Percentiles rank a stretch among this genome's conserved stretches.
Conservation (phyloP, 192 early-diverging fungal species). For the Haplosporangium gracile region DNA sequence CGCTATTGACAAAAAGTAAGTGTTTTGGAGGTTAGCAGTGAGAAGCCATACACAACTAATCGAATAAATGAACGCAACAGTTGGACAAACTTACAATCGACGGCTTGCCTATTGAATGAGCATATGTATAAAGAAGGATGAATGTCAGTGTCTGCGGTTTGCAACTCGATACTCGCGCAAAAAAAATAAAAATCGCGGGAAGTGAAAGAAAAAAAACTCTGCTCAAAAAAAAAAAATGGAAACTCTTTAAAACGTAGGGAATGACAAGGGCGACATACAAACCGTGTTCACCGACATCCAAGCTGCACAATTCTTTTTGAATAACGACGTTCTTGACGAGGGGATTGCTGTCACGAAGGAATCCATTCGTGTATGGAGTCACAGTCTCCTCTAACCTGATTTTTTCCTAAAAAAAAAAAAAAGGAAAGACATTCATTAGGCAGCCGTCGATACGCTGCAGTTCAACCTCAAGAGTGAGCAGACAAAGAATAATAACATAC, state of each 20-base stretch:
- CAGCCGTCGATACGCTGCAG: neutral
- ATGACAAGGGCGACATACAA: neutral
- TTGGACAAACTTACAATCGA: constrained; percentile 11
- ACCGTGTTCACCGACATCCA: constrained; percentile 1
- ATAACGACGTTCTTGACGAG: constrained; percentile 19
- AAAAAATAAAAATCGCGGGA: neutral
- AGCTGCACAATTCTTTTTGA: constrained; percentile 17
- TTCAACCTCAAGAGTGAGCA: neutral
- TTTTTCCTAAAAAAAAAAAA: neutral
- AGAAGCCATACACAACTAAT: neutral
- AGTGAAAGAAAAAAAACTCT: too few species aligned
- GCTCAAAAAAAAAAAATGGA: too few species aligned
- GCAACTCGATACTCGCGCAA: too few species aligned
- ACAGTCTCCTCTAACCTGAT: constrained; percentile 14
- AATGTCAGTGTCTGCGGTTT: too few species aligned
- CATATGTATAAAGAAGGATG: neutral
- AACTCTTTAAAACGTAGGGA: too few species aligned
- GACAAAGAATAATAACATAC: neutral
- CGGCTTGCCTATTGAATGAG: neutral
- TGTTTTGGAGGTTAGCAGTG: neutral
- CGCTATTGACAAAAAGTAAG: neutral
- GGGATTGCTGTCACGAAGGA: constrained; percentile 15
- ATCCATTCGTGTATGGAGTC: constrained; percentile 20
- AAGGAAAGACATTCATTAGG: neutral
- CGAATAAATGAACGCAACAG: neutral